These are phyloP conservation scores for Fusarium neocosmosporiellum DNA, from an alignment of 2,329 filamentous ascomycete genomes.

Conservation along the genomic window DNA sequence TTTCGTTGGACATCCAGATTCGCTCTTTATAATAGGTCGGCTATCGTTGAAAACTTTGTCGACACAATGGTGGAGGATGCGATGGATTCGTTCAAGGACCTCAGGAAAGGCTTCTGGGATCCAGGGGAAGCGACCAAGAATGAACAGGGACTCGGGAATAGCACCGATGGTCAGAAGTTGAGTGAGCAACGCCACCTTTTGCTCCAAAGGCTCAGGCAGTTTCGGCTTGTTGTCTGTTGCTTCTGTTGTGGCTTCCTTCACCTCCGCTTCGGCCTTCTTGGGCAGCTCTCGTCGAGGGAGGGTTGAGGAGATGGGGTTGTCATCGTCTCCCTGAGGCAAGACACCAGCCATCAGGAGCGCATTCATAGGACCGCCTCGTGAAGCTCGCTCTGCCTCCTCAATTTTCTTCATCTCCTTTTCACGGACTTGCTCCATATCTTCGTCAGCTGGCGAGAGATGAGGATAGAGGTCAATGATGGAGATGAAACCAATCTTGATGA, in stretches of 20 bases:
- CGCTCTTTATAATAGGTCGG: constrained; percentile 47
- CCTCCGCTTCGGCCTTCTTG: constrained; percentile 63
- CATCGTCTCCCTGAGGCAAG: constrained; percentile 75
- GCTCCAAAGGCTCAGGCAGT: constrained; percentile 80
- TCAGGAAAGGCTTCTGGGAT: constrained; percentile 87
- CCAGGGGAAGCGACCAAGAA: constrained; percentile 93
- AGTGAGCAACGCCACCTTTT: constrained; percentile 87
- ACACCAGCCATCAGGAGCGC: constrained; percentile 89
- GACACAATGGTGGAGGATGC: constrained; percentile 85
- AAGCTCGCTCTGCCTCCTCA: constrained; percentile 79
- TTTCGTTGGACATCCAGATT: constrained; percentile 56
- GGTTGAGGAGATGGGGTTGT: constrained; percentile 65
- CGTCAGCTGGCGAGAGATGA: constrained; percentile 88
- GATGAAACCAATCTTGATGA: constrained; percentile 98
- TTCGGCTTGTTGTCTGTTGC: constrained; percentile 60
- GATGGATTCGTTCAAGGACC: constrained; percentile 82
- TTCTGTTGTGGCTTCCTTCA: constrained; percentile 59
- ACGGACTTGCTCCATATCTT: constrained; percentile 81
- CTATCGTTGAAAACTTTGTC: constrained; percentile 74
- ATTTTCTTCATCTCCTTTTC: constrained; percentile 79
- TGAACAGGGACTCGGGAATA: constrained; percentile 90
- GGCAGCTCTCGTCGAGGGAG: constrained; percentile 62
- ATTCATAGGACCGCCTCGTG: constrained; percentile 79
- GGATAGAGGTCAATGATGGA: constrained; percentile 91
- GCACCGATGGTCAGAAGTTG: constrained; percentile 92